Evolutionary conservation across 139 green algal genomes (phyloP).

Genomic region (Pycnococcus provasolii): DNA sequence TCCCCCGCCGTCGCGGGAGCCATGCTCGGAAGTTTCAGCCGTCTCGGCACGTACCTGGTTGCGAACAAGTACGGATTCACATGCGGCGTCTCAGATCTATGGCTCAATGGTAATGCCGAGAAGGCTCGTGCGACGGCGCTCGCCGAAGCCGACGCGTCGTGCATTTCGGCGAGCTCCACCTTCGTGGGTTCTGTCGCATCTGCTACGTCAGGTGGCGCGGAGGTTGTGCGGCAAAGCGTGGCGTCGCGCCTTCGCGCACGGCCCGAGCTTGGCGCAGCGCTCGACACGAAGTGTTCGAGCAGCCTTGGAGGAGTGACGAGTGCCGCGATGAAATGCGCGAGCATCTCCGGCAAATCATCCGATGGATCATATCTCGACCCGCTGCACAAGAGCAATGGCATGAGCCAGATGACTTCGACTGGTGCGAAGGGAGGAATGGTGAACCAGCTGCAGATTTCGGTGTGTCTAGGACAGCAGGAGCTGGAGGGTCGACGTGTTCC

Average conservation of each 20-base stretch:
- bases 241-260: slow-evolving; percentile 22
- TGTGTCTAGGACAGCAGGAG: slow-evolving; percentile 92
- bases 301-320: slow-evolving; percentile 74
- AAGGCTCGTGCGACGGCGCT: slow-evolving; percentile 40
- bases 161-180: slow-evolving; percentile 4
- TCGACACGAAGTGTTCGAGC: slow-evolving; percentile 39
- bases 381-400: slow-evolving; percentile 54
- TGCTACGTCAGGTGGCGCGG: neutral
- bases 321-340: slow-evolving; percentile 57
- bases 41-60: slow-evolving; percentile 70
- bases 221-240: slow-evolving; percentile 5
- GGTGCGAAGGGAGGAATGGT: slow-evolving; percentile 72
- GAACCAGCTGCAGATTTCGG: slow-evolving; percentile 95
- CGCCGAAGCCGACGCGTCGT: slow-evolving; percentile 41
- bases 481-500: slow-evolving; percentile 90
- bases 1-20: slow-evolving; percentile 56
- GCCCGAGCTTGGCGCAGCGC: slow-evolving; percentile 16
- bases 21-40: slow-evolving; percentile 63
- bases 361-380: neutral
- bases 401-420: slow-evolving; percentile 84
- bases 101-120: slow-evolving; percentile 55
- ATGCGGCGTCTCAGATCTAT: slow-evolving; percentile 81
- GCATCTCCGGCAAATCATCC: slow-evolving; percentile 60
- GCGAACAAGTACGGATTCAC: slow-evolving; percentile 80
- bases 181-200: slow-evolving; percentile 20